phyloP scores from a whole-genome alignment of 495 filamentous ascomycete genomes.

The Letharia lupina region DNA sequence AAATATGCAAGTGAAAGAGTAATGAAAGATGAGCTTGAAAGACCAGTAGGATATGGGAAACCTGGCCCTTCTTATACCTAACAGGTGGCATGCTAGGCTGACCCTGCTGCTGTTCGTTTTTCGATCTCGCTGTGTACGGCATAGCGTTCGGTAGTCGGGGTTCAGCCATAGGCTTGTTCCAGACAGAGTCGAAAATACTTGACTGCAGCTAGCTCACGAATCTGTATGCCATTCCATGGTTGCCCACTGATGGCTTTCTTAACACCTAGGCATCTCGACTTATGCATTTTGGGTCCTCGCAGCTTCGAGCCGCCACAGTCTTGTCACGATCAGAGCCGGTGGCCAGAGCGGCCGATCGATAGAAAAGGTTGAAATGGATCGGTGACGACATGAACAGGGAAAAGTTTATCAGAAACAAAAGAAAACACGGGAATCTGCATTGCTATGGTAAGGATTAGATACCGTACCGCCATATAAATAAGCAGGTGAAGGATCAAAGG shows the following conservation, averaged over 20 bases:
- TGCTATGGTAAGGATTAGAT: no score
- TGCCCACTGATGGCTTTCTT: background rate
- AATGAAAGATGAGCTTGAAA: background rate
- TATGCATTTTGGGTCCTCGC: background rate
- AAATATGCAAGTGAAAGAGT: background rate
- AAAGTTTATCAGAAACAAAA: background rate
- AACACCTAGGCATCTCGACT: background rate
- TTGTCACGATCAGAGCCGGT: background rate
- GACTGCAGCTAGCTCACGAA: no score
- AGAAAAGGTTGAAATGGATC: background rate
- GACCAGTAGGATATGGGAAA: background rate
- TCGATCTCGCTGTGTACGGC: background rate
- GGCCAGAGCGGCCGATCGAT: background rate
- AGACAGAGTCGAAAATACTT: background rate
- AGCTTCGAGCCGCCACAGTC: background rate
- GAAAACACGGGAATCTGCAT: no score
- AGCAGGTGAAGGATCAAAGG: no score
- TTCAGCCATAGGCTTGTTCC: background rate
- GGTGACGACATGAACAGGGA: background rate
- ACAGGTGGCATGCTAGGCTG: background rate
- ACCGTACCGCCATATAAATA: no score
- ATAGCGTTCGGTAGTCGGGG: background rate
- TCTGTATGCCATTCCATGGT: background rate
- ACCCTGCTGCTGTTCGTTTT: background rate
- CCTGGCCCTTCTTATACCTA: constrained; percentile 1